These are phyloP conservation scores for Epichloe typhina DNA, from an alignment of 2,329 filamentous ascomycete species.

Conservation along the genomic window DNA sequence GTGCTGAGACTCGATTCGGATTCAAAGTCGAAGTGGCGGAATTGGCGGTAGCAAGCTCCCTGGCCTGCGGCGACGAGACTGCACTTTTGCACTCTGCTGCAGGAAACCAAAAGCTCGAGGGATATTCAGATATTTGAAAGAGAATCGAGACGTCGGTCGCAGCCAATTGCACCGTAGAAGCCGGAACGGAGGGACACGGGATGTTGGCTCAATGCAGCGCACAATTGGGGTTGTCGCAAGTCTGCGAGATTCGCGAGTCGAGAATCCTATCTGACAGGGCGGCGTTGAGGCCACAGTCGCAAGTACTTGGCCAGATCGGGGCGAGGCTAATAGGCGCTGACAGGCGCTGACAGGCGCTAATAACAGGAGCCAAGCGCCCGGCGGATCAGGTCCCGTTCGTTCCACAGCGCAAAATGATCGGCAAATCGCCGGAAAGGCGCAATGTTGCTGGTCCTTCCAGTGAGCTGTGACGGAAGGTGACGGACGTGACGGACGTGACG, in stretches of 20 bases:
- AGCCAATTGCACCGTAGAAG: neutral
- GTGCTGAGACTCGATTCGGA: neutral
- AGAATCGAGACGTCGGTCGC: neutral
- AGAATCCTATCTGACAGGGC: neutral
- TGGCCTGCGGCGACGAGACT: neutral
- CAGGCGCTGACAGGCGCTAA: neutral
- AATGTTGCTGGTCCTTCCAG: neutral
- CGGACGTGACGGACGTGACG: neutral
- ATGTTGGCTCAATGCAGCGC: neutral
- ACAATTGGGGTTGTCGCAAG: constrained; percentile 1
- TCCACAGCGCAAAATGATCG: neutral
- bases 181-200: neutral
- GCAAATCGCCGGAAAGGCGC: constrained; percentile 9
- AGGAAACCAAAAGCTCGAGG: neutral
- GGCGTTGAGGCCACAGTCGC: constrained; percentile 23
- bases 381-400: no score
- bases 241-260: neutral
- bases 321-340: neutral
- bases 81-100: neutral
- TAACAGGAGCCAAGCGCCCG: neutral
- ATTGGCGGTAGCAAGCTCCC: neutral
- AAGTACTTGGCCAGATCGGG: constrained; percentile 11
- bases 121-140: no score
- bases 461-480: neutral
- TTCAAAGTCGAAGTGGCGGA: neutral